A percentile compares a stretch with the other conserved stretches of the same genome.
phyloP scores from a whole-genome alignment of 345 rosid species.

The Dipteronia dyeriana region DNA sequence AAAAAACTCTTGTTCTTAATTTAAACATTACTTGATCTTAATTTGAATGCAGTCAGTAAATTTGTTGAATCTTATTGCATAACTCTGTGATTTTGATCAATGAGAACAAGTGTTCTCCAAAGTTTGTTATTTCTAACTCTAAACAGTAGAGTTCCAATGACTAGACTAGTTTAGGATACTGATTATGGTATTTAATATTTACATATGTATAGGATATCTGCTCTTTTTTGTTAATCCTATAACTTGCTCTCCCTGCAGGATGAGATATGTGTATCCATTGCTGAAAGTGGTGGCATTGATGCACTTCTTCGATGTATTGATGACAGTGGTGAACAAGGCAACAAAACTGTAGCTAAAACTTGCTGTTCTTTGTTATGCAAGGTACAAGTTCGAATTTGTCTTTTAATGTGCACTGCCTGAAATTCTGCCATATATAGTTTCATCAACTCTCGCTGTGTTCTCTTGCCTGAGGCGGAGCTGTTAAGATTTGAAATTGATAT shows the following conservation, averaged over 20 bases:
- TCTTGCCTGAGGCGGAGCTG: background rate
- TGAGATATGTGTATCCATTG: conserved; percentile 83
- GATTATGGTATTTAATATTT: background rate
- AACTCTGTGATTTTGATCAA: background rate
- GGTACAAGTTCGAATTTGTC: conserved; percentile 42
- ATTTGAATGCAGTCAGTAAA: background rate
- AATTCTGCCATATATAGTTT: background rate
- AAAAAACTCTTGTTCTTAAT: background rate
- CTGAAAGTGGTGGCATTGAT: conserved; percentile 87
- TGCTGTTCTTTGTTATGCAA: conserved; percentile 82
- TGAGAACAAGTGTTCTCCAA: background rate
- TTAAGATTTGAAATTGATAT: background rate
- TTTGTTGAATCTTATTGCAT: background rate
- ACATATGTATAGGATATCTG: background rate
- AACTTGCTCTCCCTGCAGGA: conserved; percentile 48
- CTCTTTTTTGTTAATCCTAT: background rate
- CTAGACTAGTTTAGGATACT: background rate
- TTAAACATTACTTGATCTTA: too few relatives aligned
- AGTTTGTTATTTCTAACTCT: background rate
- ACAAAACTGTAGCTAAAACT: conserved; percentile 62
- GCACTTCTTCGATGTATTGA: conserved; percentile 70
- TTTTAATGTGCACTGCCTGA: background rate
- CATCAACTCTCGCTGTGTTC: background rate
- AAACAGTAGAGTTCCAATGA: background rate
- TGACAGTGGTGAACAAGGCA: conserved; percentile 78